Percentiles rank a stretch among this genome's conserved stretches.
Conservation (phyloP, 2,329 filamentous ascomycete genomes). For the Tricladium varicosporioides region DNA sequence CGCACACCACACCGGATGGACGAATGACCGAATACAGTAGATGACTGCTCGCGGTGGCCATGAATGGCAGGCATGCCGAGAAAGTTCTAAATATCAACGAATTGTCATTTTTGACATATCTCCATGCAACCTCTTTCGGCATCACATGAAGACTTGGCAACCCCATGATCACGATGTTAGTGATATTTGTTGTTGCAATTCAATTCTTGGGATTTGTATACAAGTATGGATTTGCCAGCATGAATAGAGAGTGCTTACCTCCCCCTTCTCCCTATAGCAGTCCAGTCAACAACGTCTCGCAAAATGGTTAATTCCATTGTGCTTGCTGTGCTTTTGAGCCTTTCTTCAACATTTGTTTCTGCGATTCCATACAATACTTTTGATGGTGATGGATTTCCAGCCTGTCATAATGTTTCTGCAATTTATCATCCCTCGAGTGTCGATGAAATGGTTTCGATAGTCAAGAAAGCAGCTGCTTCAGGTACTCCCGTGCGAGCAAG, state of each 20-base stretch:
- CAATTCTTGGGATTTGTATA: neutral
- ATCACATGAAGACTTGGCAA: neutral
- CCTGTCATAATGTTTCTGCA: constrained; percentile 17
- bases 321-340: neutral
- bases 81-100: neutral
- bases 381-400: constrained; percentile 19
- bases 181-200: neutral
- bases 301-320: neutral
- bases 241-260: neutral
- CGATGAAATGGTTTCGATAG: constrained; percentile 17
- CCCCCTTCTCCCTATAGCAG: neutral
- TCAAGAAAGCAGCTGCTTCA: constrained; percentile 13
- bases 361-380: constrained; percentile 16
- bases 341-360: neutral
- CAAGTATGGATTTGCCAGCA: neutral
- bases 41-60: neutral
- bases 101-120: neutral
- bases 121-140: neutral
- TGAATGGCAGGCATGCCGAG: neutral
- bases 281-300: neutral
- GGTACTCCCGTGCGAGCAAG: constrained; percentile 18
- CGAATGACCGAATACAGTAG: neutral
- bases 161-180: neutral
- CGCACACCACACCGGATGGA: neutral
- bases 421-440: constrained; percentile 12